These are phyloP conservation scores for Panaeolus papilionaceus DNA, from an alignment of 768 basidiomycete species.

Conservation along the genomic window DNA sequence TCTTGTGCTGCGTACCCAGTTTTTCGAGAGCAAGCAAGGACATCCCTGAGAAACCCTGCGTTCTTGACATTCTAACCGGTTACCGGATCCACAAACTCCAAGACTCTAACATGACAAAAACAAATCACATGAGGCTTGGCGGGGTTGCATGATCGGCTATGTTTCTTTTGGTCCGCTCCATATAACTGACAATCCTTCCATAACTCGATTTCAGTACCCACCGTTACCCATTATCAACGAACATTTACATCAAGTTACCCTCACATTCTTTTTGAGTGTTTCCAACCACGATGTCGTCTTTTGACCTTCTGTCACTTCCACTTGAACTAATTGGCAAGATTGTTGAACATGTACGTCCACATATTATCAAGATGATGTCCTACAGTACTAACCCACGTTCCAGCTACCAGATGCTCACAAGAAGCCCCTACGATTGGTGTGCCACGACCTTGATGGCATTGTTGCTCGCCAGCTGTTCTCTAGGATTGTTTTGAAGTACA, in stretches of 20 bases:
- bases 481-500: conserved; percentile 30
- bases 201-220: not conserved
- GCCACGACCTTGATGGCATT: conserved; percentile 25
- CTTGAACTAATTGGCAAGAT: conserved; percentile 5
- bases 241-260: not conserved
- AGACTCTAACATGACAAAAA: not conserved
- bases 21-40: not conserved
- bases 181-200: not conserved
- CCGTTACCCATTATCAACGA: not conserved
- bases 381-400: not conserved
- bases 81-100: conserved; percentile 2
- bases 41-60: not conserved
- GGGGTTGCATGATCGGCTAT: conserved; percentile 5
- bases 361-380: not conserved
- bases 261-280: too few relatives aligned
- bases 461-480: conserved; percentile 29
- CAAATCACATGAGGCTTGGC: conserved; percentile 14
- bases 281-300: not conserved
- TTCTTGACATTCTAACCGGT: conserved; percentile 2
- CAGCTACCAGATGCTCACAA: conserved; percentile 19
- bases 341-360: conserved; percentile 1
- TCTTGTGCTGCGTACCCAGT: too few relatives aligned
- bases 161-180: conserved; percentile 12
- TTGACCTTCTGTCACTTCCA: conserved; percentile 1
- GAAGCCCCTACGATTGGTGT: conserved; percentile 25